phyloP scores from a whole-genome alignment of 352 stramenopile genomes.

The Pythium graminicola region DNA sequence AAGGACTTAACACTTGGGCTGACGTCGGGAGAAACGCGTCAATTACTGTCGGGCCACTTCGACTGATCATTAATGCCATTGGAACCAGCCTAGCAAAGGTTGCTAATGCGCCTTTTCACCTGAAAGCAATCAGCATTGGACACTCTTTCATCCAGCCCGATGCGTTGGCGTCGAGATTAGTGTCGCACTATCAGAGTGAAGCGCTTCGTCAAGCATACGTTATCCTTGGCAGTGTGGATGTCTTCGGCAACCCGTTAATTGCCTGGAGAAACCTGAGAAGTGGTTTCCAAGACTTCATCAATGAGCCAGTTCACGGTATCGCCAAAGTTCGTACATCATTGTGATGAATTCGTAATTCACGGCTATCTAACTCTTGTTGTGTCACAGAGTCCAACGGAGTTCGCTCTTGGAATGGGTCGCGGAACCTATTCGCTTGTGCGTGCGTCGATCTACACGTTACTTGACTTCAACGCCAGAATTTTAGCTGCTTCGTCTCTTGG shows the following conservation, averaged over 20 bases:
- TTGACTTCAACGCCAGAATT: conserved; percentile 87
- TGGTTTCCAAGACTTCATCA: conserved; percentile 80
- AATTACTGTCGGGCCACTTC: conserved; percentile 67
- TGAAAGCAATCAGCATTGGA: conserved; percentile 67
- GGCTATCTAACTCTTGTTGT: neutral
- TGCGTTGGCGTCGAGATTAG: conserved; percentile 52
- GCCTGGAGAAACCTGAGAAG: conserved; percentile 79
- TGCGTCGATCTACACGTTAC: conserved; percentile 77
- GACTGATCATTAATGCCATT: conserved; percentile 82
- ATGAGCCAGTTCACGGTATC: conserved; percentile 72
- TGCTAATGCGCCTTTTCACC: conserved; percentile 80
- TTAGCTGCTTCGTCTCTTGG: conserved; percentile 71
- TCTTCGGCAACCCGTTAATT: conserved; percentile 85
- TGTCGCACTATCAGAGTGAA: conserved; percentile 85
- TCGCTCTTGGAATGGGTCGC: conserved; percentile 69
- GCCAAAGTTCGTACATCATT: conserved; percentile 31
- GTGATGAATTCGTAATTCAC: no score
- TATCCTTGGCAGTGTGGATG: conserved; percentile 82
- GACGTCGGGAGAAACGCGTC: conserved; percentile 23
- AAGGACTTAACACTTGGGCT: conserved; percentile 37
- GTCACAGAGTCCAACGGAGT: conserved; percentile 59
- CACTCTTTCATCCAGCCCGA: conserved; percentile 84
- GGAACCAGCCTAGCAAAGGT: conserved; percentile 85
- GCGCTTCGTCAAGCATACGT: conserved; percentile 84
- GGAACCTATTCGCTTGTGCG: conserved; percentile 81